A percentile compares a stretch with the other conserved stretches of the same genome.
Evolutionary conservation across 1,284 basidiomycete species (phyloP).

Genomic region (Neonothopanus nambi): DNA sequence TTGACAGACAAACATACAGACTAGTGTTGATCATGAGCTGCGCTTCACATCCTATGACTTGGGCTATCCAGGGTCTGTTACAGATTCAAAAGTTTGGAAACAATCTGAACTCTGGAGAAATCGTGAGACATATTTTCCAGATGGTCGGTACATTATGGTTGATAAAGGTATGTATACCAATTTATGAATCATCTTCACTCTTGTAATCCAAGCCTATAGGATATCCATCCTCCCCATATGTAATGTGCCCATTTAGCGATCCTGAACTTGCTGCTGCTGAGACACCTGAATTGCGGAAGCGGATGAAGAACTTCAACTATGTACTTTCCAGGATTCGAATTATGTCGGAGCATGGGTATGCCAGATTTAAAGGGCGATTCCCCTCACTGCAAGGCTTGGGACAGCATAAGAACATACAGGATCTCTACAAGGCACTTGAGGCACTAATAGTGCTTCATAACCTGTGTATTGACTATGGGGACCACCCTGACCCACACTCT

Average conservation of each 20-base stretch:
- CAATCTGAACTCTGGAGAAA: slow-evolving; percentile 18
- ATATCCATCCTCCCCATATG: slow-evolving; percentile 24
- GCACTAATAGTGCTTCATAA: slow-evolving; percentile 30
- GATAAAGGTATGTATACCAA: slow-evolving; percentile 11
- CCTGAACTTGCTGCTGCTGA: slow-evolving; percentile 10
- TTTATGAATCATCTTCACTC: neutral
- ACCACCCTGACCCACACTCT: slow-evolving; percentile 13
- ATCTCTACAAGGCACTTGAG: slow-evolving; percentile 25
- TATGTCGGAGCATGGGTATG: slow-evolving; percentile 28
- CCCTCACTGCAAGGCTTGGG: slow-evolving; percentile 23
- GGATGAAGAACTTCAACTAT: slow-evolving; percentile 22
- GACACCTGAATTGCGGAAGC: slow-evolving; percentile 10
- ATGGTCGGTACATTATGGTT: slow-evolving; percentile 6
- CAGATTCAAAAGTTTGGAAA: slow-evolving; percentile 19
- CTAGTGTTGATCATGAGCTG: slow-evolving; percentile 14
- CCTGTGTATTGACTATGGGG: slow-evolving; percentile 21
- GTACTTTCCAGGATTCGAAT: slow-evolving; percentile 24
- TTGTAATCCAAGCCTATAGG: slow-evolving; percentile 13
- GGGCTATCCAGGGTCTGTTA: slow-evolving; percentile 18
- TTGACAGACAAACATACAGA: slow-evolving; percentile 17
- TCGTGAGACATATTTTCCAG: slow-evolving; percentile 6
- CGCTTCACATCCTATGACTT: slow-evolving; percentile 18
- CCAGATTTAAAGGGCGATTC: slow-evolving; percentile 28
- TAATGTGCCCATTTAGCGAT: slow-evolving; percentile 26
- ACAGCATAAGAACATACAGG: slow-evolving; percentile 21